Evolutionary conservation across 148 eudicot species (phyloP), one percentile per base, ranked within the genome.

Genomic region (Pharnaceum exiguum): DNA sequence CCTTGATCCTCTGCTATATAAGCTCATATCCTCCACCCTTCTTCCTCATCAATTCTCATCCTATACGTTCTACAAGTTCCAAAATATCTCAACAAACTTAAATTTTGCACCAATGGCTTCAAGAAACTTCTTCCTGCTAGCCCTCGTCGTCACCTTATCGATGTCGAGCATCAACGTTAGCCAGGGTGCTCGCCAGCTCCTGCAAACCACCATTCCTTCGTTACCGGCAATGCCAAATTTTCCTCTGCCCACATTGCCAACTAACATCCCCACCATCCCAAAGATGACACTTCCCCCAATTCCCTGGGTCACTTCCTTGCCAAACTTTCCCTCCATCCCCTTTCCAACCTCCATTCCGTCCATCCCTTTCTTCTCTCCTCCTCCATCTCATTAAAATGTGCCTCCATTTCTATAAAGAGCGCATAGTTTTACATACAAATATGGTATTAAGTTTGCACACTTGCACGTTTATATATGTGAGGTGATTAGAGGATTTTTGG

Each of bases 111-210:
- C 31, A n/a, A 42, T 57, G 61, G 49, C 61, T 27, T 40, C 49
- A 27, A 40, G 10, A 7, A 55, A 37, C 8, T 37, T 22, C 7
- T 12, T 62, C 28, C 48, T 62, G 5, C 27, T 62, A 17, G 33
- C 66, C 31, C 56, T 62, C 48, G 26, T 62, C 46, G 12, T 49
- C 10, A 48, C 58, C 39, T 18, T 63, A 21, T 40, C 59, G 21
- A 12, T 12, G 39, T 1, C 28, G 13, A 29, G 28, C 43, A 42
- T 52, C n/a, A 15, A 50, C 8, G 28, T 28, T 16, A 13, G 57
- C 57, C 38, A 51, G 15, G 59, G 59, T 12, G 59, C 59, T 4
- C 59, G 59, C 42, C 51, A n/a, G 38, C 67, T 63, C 18, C 67
- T 63, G 42, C 59, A 63, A 51, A 51, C 59, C 19, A 32, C 47